Base-by-base conservation (phyloP, 1,284 basidiomycete species). In the Irpex sp. region DNA sequence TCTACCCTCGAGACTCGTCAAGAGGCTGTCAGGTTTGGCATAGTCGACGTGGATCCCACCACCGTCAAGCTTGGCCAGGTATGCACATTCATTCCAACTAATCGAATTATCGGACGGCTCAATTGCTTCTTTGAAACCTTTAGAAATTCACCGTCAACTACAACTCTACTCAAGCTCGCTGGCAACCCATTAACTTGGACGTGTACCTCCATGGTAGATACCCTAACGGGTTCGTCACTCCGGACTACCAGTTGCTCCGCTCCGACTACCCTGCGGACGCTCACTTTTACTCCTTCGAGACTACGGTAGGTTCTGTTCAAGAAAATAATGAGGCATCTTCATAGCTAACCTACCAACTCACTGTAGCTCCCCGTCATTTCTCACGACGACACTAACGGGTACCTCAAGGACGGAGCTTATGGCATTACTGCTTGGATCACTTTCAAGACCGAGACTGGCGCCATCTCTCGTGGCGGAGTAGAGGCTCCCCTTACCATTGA, bases 201-300 rank as follows among this genome's bases (percentile, higher is more conserved):
- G 35, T 58, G 1, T 63, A 63, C 35, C 55, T 63, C 62, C 46
- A 55, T n/a, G 62, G 62, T 5, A 60, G 17, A 15, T 37, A 31
- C 56, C n/a, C 43, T 26, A 61, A 55, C 31, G 49, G 47, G 26
- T 60, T 58, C 31, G 46, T 61, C 11, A 31, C 33, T 39, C 62
- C 62, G 13, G 6, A 49, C 3, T 60, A 37, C 37, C 53, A 46
- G 13, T 46, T 63, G 1, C 51, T 19, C 47, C 35, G 61, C 17
- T 47, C n/a, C 6, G 61, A 50, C 26, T 61, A 47, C 56, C 26
- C 35, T 19, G 17, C 56, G 37, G 33, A 26, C 19, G 11, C 21
- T 11, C 43, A 33, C 15, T 19, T n/a, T n/a, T 31, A 46, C 57
- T n/a, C n/a, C 9, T 58, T 58, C 47, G n/a, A 61, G 13, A 58